These are phyloP conservation scores for Acanthochlamys bracteata DNA, from an alignment of 106 monocot genomes.

Conservation along the genomic window DNA sequence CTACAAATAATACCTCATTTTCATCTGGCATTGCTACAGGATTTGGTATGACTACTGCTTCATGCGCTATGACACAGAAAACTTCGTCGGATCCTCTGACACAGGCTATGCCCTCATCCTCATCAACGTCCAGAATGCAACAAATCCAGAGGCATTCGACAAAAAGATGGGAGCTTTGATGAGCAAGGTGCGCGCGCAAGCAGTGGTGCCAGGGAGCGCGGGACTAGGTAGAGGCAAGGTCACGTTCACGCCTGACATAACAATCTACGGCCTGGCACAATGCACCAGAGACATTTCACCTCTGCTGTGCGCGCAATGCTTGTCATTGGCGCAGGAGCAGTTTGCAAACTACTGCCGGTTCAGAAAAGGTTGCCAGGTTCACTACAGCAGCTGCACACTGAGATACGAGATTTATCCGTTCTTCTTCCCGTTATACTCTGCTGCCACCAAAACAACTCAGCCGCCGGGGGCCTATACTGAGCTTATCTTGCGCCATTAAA, in stretches of 20 bases:
- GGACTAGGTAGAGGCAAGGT: slow-evolving; percentile 15
- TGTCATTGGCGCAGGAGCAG: slow-evolving; percentile 18
- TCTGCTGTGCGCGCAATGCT: slow-evolving; percentile 27
- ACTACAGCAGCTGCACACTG: slow-evolving; percentile 28
- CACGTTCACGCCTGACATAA: slow-evolving; percentile 9
- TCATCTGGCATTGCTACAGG: too few species aligned
- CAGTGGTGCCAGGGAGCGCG: slow-evolving; percentile 11
- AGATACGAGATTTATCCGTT: slow-evolving; percentile 48
- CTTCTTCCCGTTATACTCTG: slow-evolving; percentile 19
- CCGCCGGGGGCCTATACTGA: background rate
- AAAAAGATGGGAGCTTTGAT: slow-evolving; percentile 13
- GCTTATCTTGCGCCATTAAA: background rate
- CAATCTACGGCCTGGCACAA: slow-evolving; percentile 41
- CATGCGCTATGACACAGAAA: slow-evolving; percentile 31
- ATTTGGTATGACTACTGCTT: slow-evolving; percentile 53
- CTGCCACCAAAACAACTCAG: background rate
- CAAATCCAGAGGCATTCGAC: slow-evolving; percentile 25
- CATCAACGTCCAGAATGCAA: slow-evolving; percentile 17
- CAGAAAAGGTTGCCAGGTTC: slow-evolving; percentile 24
- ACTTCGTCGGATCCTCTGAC: slow-evolving; percentile 27
- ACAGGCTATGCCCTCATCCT: slow-evolving; percentile 16
- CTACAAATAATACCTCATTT: too few species aligned
- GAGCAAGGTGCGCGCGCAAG: slow-evolving; percentile 13
- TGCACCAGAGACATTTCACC: slow-evolving; percentile 38
- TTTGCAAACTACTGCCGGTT: slow-evolving; percentile 20